These are phyloP conservation scores for Helotiales sp. DNA, from an alignment of 2,329 filamentous ascomycete genomes.

Conservation along the genomic window DNA sequence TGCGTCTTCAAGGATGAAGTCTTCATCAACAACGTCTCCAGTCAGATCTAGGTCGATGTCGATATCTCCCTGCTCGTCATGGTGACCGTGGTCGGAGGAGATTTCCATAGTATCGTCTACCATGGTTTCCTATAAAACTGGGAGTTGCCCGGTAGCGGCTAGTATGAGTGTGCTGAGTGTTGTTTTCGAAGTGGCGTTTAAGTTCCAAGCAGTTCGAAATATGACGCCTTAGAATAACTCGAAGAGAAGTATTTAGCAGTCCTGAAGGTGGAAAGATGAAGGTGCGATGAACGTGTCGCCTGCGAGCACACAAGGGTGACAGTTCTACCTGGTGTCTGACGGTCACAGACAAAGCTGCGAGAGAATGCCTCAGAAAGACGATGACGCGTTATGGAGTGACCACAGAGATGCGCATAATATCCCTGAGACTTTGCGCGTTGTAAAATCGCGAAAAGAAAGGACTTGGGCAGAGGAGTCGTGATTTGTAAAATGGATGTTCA, in stretches of 20 bases:
- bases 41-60: slow-evolving; percentile 63
- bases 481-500: background rate
- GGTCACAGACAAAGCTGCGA: background rate
- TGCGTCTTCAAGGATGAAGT: slow-evolving; percentile 61
- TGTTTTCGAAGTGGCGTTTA: background rate
- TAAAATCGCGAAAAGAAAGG: background rate
- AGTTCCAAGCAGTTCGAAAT: background rate
- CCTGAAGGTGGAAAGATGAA: background rate
- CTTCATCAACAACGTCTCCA: slow-evolving; percentile 52
- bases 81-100: slow-evolving; percentile 50
- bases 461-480: background rate
- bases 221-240: background rate
- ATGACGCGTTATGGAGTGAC: background rate
- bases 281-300: background rate
- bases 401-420: background rate
- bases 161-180: background rate
- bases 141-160: background rate
- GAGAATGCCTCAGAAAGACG: background rate
- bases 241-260: background rate
- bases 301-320: background rate
- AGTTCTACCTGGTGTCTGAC: background rate
- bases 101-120: slow-evolving; percentile 59
- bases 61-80: slow-evolving; percentile 53
- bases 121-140: slow-evolving; percentile 31
- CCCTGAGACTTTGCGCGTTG: background rate